Base-by-base conservation (phyloP, 768 basidiomycete genomes). In the Tremella mesenterica region DNA sequence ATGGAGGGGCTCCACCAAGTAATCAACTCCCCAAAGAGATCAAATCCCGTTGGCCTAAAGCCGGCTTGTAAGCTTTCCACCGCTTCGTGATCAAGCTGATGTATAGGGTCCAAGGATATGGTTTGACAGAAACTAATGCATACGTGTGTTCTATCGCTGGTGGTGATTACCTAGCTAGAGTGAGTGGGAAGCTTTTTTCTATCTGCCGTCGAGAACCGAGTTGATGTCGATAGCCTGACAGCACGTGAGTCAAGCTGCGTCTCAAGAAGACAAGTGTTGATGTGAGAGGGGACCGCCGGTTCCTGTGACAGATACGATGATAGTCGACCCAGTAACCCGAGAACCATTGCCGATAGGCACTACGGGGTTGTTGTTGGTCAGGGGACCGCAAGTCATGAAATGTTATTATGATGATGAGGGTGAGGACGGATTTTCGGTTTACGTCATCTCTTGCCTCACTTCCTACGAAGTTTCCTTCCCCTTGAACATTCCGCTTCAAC, bases 311-410 rank as follows among this genome's bases (percentile, higher is more conserved):
- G 63, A 69, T 36, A 13, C 66, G 31, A 39, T 44, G 25, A 66
- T 69, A 16, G 63, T 69, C 16, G 54, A 66, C 43, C 64, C 67
- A 4, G 48, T 44, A 13, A 64, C 62, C 1, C 53, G 52, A 13
- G 44, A 50, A 48, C 18, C 51, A 5, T 25, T 66, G 18, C 49
- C 60, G 13, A 48, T 30, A 8, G 67, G 67, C 7, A 46, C 61
- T 26, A 43, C 49, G 3, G 67, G 67, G 1, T 43, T 69, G 21
- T 30, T 69, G 4, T 36, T 62, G n/a, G 65, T 69, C 3, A 44
- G 59, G 14, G 67, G 67, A n/a, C 67, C 67, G 8, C 67, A 69
- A 50, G 65, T 69, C 23, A 69, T 69, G 67, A 66, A 66, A 52
- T 60, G 63, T 46, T 69, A 69, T 31, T 53, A 54, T 31, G 56